Evolutionary conservation across 805 yeast genomes (phyloP).

Genomic region (Sporopachydermia lactativora): DNA sequence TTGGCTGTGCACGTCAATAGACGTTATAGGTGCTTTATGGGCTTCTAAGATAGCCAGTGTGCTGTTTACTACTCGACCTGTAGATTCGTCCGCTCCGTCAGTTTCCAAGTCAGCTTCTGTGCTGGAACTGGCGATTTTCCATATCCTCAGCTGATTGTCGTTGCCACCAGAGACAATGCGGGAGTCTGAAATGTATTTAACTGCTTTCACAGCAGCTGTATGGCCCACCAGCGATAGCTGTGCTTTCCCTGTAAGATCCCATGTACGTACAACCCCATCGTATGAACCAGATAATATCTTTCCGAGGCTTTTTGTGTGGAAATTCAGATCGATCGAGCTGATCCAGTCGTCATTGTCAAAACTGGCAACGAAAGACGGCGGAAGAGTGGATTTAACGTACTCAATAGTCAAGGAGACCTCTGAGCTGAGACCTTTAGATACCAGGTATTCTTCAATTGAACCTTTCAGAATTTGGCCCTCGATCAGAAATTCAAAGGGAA

Average conservation of each 20-base stretch:
- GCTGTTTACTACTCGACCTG: constrained; percentile 22
- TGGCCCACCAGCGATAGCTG: constrained; percentile 79
- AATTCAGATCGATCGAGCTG: constrained; percentile 48
- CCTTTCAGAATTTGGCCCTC: constrained; percentile 73
- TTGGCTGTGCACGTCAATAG: constrained; percentile 42
- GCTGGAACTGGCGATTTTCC: constrained; percentile 47
- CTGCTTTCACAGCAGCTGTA: constrained; percentile 72
- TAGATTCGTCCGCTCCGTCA: constrained; percentile 28
- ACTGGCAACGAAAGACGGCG: constrained; percentile 85
- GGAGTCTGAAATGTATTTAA: constrained; percentile 62
- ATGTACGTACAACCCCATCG: constrained; percentile 88
- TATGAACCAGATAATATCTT: constrained; percentile 79
- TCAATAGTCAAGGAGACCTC: constrained; percentile 74
- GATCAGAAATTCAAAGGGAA: constrained; percentile 87
- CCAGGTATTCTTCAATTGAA: constrained; percentile 67
- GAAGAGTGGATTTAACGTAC: constrained; percentile 83
- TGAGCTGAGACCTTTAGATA: constrained; percentile 60
- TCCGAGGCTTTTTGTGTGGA: constrained; percentile 26
- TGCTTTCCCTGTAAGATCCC: constrained; percentile 69
- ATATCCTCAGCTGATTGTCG: constrained; percentile 77
- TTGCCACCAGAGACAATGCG: constrained; percentile 76
- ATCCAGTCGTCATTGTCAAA: constrained; percentile 95
- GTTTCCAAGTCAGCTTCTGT: constrained; percentile 24
- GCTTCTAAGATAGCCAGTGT: constrained; percentile 81
- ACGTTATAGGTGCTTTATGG: constrained; percentile 78